Evolutionary conservation across 2,329 filamentous ascomycete genomes (phyloP), one percentile per base, ranked within the genome.

Genomic region (Colletotrichum musae): DNA sequence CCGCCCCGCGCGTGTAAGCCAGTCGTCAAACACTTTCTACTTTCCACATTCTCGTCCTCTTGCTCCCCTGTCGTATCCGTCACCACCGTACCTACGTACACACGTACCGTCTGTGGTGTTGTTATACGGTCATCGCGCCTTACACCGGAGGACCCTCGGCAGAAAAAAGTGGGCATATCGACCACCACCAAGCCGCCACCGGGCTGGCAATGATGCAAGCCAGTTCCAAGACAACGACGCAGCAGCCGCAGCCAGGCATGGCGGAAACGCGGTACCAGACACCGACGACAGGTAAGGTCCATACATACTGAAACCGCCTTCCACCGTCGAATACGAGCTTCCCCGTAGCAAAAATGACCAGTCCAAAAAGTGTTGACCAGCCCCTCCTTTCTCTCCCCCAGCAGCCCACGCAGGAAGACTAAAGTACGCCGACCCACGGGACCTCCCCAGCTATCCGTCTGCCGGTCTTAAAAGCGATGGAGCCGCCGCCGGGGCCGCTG

Each of bases 371-470:
- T 24, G 39, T 56, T 47, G 39, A 58, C 28, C 32, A 10, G 32
- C 32, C 7, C 9, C 32, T 36, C 32, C 32, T 36, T 36, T 36
- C 50, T 54, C 50, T 28, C 6, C 36, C 43, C n/a, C 39, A 71
- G 71, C 61, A 52, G 56, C 39, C 24, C 65, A 74, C 26, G 77
- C 81, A 45, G 84, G 84, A 53, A 82, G 82, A 61, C 83, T 94
- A 69, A 92, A 90, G 78, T 93, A 94, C 83, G 93, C 93, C 69
- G 87, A 89, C 75, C 88, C 92, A 51, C 85, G 89, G 75, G 90
- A 93, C 74, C 87, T 96, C 24, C 93, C 93, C 45, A 93, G 91
- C 75, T 95, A 87, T 75, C 93, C 93, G 13, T 90, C 91, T 10
- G 78, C 85, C 66, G 92, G 93, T 45, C 84, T 94, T 67, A 81